Base-by-base conservation (phyloP, 257 asterid species). In the Coffea eugenioides region DNA sequence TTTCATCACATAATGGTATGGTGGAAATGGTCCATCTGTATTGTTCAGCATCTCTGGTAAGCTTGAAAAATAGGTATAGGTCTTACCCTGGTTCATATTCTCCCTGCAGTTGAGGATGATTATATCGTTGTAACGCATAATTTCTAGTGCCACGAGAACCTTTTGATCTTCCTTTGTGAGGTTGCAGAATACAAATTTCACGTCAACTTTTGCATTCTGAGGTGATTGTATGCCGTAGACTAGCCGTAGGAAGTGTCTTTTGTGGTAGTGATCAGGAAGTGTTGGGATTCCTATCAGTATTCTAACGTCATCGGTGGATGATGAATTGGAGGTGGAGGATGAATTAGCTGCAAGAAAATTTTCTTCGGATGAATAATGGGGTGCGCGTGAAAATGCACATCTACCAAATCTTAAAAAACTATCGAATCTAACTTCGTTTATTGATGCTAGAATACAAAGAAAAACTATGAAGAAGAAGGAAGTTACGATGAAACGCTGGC, bases 71-170 rank as follows among this genome's bases (percentile, higher is more conserved):
- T 88, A 95, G 2, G 96, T 87, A 43, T 90, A 92, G 18, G 98
- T 93, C 74, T 95, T 95, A 27, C 99, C 99, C 21, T 88, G 88
- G 85, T 95, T 92, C 99, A 95, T 95, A 76, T 95, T 95, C 66
- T 95, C 99, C 41, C 66, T 82, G 78, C 99, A 95, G 43, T 93
- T 59, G 80, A 95, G 93, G 84, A 95, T 93, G 85, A 95, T 91
- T 41, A 95, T 90, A 74, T 93, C 99, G 25, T 92, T 83, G 83
- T 82, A 91, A 0, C 92, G 90, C 99, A 93, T 93, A 80, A 95
- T 93, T 78, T 95, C 99, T 0, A 93, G 91, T 14, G 98, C 97
- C 1, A 95, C 93, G 0, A 95, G 51, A 0, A 95, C 89, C 66
- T 79, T 91, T 39, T 95, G 99, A 51, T 95, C 99, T 73, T 93